Evolutionary conservation across 2,329 filamentous ascomycete species (phyloP).

Genomic region (Colletotrichum nymphaeae): DNA sequence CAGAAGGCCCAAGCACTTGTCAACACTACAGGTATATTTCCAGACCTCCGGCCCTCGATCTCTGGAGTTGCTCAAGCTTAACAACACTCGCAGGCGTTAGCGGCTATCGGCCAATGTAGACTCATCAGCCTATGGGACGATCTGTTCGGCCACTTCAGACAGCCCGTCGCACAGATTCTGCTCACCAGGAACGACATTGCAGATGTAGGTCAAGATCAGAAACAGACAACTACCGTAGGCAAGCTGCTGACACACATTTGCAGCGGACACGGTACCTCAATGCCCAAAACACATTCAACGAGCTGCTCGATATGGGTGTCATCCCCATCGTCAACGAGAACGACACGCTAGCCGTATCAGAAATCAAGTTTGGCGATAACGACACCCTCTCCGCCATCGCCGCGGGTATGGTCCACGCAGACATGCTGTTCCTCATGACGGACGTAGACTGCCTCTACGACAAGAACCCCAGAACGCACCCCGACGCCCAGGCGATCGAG

Average conservation of each 20-base stretch:
- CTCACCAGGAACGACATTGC: constrained; percentile 96
- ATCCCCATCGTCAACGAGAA: constrained; percentile 99
- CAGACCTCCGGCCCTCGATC: not conserved
- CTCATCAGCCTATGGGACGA: constrained; percentile 97
- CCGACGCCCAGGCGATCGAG: constrained; percentile 89
- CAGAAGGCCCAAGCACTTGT: constrained; percentile 88
- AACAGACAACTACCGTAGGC: not conserved
- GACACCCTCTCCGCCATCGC: constrained; percentile 97
- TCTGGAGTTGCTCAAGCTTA: constrained; percentile 4
- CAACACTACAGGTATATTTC: constrained; percentile 78
- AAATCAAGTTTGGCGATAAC: constrained; percentile 99
- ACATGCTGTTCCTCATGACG: constrained; percentile 98
- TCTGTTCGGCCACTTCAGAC: constrained; percentile 85
- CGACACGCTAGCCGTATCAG: constrained; percentile 93
- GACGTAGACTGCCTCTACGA: constrained; percentile 98
- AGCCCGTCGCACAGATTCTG: constrained; percentile 94
- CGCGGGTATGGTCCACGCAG: constrained; percentile 95
- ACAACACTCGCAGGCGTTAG: constrained; percentile 72
- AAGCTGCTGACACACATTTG: constrained; percentile 34
- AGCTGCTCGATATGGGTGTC: constrained; percentile 92
- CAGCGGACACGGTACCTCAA: constrained; percentile 93
- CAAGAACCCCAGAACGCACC: constrained; percentile 88
- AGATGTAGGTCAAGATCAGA: constrained; percentile 69
- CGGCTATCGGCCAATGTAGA: constrained; percentile 94
- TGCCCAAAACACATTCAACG: constrained; percentile 93